These are phyloP conservation scores for Orbilia oligospora DNA, from an alignment of 2,329 filamentous ascomycete genomes.

Conservation along the genomic window DNA sequence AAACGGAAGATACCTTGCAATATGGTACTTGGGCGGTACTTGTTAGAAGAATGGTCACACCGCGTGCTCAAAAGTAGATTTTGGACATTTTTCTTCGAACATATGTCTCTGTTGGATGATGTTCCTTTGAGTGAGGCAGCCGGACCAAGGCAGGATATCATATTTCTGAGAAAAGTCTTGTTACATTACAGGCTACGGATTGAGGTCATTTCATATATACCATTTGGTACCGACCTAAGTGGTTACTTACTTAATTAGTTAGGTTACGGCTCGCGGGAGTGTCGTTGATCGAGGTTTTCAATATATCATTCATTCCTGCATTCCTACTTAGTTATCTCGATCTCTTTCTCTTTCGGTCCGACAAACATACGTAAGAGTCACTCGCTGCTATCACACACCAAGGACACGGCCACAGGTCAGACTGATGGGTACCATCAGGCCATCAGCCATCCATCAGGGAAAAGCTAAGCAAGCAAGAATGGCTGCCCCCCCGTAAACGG, in stretches of 20 bases:
- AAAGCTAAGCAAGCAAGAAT: not conserved
- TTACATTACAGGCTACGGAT: not conserved
- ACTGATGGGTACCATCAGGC: constrained; percentile 11
- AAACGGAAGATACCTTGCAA: too few relatives aligned
- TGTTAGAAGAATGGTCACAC: constrained; percentile 23
- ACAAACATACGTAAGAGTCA: constrained; percentile 58
- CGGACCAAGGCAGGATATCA: not conserved
- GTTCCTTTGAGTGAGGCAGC: constrained; percentile 13
- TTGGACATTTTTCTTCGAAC: not conserved
- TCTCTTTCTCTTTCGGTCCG: not conserved
- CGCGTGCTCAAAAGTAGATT: not conserved
- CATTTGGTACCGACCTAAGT: too few relatives aligned
- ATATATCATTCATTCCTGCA: constrained; percentile 24
- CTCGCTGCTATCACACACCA: constrained; percentile 54
- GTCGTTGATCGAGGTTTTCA: not conserved
- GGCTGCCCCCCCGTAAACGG: constrained; percentile 28
- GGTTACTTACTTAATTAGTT: too few relatives aligned
- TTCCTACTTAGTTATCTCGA: too few relatives aligned
- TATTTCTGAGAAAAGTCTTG: constrained; percentile 8
- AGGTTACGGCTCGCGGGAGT: not conserved
- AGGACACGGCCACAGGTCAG: constrained; percentile 22
- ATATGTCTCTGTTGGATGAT: constrained; percentile 22
- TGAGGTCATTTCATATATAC: too few relatives aligned
- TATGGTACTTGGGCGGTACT: too few relatives aligned
- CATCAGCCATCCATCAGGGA: constrained; percentile 17